Conservation (phyloP, 2,329 filamentous ascomycete species). For the Colletotrichum ledebouriae region DNA sequence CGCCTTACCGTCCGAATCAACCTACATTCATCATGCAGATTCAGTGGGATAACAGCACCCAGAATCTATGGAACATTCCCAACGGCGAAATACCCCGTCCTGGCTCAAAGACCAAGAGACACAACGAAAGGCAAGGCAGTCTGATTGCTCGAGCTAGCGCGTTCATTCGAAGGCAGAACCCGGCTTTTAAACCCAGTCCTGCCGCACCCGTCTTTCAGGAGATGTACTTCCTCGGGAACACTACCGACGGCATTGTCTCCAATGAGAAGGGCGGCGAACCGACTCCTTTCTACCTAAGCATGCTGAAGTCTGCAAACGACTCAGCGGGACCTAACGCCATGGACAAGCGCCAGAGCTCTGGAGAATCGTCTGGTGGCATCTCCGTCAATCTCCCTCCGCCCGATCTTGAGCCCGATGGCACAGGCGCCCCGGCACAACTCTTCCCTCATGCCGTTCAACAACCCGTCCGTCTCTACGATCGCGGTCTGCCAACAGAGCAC, state of each 20-base stretch:
- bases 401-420: conserved; percentile 74
- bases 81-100: conserved; percentile 53
- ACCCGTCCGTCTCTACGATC: conserved; percentile 87
- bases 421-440: conserved; percentile 78
- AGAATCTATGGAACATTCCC: conserved; percentile 63
- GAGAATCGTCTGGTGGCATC: conserved; percentile 34
- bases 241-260: conserved; percentile 79
- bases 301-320: conserved; percentile 66
- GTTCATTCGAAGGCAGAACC: conserved; percentile 42
- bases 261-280: conserved; percentile 83
- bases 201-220: conserved; percentile 74
- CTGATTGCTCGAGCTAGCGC: conserved; percentile 41
- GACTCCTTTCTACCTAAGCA: conserved; percentile 89
- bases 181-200: conserved; percentile 65
- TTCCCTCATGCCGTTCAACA: conserved; percentile 80
- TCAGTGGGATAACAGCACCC: conserved; percentile 74
- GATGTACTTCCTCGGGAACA: conserved; percentile 85
- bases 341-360: conserved; percentile 48
- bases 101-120: conserved; percentile 32
- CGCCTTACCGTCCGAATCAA: conserved; percentile 74
- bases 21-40: conserved; percentile 88
- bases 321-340: conserved; percentile 48
- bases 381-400: conserved; percentile 70
- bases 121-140: conserved; percentile 19
- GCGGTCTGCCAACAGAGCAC: conserved; percentile 83